phyloP scores from a whole-genome alignment of 1,284 basidiomycete genomes.

The Peniophora sp. region DNA sequence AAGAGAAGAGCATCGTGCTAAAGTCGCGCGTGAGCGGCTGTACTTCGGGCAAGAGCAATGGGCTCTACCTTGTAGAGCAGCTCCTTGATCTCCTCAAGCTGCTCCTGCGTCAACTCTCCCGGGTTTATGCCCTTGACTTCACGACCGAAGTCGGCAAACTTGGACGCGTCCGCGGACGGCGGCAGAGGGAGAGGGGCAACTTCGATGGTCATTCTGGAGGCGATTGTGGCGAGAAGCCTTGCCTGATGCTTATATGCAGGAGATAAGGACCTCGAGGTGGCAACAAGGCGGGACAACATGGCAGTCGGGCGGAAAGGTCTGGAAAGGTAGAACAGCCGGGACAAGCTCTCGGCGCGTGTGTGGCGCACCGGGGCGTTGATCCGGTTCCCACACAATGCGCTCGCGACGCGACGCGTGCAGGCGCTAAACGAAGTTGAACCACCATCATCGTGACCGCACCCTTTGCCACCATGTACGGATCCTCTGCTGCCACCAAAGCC shows the following conservation, averaged over 20 bases:
- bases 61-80: constrained; percentile 42
- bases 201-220: constrained; percentile 31
- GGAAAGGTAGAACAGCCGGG: background rate
- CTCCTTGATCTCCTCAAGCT: constrained; percentile 43
- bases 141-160: constrained; percentile 43
- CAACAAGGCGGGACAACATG: background rate
- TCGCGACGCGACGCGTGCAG: background rate
- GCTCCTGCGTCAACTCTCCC: constrained; percentile 29
- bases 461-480: constrained; percentile 50
- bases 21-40: background rate
- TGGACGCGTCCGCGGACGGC: constrained; percentile 36
- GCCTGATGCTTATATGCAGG: background rate
- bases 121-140: constrained; percentile 45
- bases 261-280: background rate
- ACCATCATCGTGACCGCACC: background rate
- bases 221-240: background rate
- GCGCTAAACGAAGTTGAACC: background rate
- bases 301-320: background rate
- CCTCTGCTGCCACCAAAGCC: constrained; percentile 64
- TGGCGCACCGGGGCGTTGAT: background rate
- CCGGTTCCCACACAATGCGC: background rate
- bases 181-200: constrained; percentile 35
- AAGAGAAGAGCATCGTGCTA: constrained; percentile 75
- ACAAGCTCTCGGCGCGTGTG: background rate
- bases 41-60: background rate